Percentiles rank a stretch among this genome's conserved stretches.
These are phyloP conservation scores for Osmanthus fragrans DNA, from an alignment of 257 asterid genomes.

Conservation along the genomic window DNA sequence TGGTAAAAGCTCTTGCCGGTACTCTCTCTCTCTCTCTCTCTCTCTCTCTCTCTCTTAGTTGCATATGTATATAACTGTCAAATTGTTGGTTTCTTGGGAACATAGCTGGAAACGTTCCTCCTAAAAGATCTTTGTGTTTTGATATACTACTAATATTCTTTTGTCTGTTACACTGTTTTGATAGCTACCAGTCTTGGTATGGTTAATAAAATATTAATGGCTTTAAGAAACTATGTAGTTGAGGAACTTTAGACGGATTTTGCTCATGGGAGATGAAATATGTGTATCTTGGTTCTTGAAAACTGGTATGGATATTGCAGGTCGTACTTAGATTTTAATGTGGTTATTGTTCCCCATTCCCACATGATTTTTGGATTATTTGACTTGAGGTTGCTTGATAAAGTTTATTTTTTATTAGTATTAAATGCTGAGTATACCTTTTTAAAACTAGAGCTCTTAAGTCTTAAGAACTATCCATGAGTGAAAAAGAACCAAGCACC, in stretches of 20 bases:
- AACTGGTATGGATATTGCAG: background rate
- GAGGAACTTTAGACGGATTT: background rate
- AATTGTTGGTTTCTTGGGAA: background rate
- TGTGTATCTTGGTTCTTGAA: background rate
- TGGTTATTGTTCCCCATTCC: background rate
- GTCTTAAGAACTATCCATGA: background rate
- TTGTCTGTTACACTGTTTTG: background rate
- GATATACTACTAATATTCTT: background rate
- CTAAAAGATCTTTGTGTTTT: background rate
- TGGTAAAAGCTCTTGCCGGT: conserved; percentile 90
- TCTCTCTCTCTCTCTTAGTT: no score
- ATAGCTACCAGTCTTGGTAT: background rate
- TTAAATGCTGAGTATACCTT: background rate
- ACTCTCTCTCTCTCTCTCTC: conserved; percentile 8
- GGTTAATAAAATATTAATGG: background rate
- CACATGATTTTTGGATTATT: background rate
- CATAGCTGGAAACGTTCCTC: background rate
- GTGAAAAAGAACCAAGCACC: background rate
- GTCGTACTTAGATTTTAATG: background rate
- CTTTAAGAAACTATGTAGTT: background rate
- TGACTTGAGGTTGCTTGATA: background rate
- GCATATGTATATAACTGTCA: background rate
- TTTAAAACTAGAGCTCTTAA: background rate
- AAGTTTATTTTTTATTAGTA: background rate
- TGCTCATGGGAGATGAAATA: background rate